phyloP scores from a whole-genome alignment of 2,329 filamentous ascomycete species.

The Nannizziopsis arthrosporioides region DNA sequence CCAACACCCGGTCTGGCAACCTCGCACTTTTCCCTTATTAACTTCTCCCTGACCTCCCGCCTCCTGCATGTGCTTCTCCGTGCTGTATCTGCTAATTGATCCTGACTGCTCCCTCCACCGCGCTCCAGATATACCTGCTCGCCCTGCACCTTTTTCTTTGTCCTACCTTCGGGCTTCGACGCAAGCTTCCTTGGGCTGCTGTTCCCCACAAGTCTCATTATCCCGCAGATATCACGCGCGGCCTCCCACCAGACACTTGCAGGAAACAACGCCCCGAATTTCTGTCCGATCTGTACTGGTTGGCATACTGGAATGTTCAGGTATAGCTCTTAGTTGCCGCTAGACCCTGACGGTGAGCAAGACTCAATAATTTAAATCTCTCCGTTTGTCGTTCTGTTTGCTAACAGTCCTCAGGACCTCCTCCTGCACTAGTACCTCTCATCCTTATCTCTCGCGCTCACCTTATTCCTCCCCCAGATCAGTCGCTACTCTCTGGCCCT shows the following conservation, averaged over 20 bases:
- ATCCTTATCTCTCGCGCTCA: no score
- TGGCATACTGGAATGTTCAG: neutral
- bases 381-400: no score
- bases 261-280: no score
- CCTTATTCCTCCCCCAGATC: no score
- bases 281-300: neutral
- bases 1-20: neutral
- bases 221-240: neutral
- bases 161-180: neutral
- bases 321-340: slow-evolving; percentile 10
- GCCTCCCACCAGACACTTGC: neutral
- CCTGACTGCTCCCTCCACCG: neutral
- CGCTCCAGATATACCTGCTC: no score
- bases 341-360: no score
- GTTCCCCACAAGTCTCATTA: slow-evolving; percentile 5
- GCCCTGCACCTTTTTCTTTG: no score
- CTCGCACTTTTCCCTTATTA: neutral
- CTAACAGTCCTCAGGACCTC: no score
- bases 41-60: neutral
- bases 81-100: slow-evolving; percentile 2
- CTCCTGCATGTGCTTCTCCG: no score
- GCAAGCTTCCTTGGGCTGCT: slow-evolving; percentile 5
- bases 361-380: no score
- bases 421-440: no score
- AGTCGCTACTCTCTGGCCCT: no score